Evolutionary conservation across 257 asterid species (phyloP).

Genomic region (Avicennia marina): DNA sequence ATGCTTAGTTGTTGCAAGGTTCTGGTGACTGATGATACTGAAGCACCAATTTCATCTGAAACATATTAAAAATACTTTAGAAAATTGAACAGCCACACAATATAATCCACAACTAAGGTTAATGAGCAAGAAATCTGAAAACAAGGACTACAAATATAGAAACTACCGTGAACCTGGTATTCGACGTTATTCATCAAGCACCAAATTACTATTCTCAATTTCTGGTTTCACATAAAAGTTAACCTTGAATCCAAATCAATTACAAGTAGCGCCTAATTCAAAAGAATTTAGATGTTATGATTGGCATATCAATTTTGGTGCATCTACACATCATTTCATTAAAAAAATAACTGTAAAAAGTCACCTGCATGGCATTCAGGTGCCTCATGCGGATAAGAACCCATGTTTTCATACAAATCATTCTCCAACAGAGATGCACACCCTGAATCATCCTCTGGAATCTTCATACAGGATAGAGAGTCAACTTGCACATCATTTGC

Average conservation of each 20-base stretch:
- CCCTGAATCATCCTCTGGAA: conserved; percentile 50
- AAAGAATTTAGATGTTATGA: too few relatives aligned
- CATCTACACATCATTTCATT: background rate
- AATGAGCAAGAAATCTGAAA: background rate
- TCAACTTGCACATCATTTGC: conserved; percentile 35
- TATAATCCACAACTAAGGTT: conserved; percentile 3
- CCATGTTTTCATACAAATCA: conserved; percentile 42
- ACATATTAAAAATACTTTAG: conserved; percentile 6
- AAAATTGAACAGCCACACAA: conserved; percentile 3
- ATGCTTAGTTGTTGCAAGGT: conserved; percentile 62
- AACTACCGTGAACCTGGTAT: conserved; percentile 14
- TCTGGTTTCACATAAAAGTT: too few relatives aligned
- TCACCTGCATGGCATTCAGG: conserved; percentile 50
- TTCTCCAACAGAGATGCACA: conserved; percentile 49
- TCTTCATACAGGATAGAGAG: conserved; percentile 41
- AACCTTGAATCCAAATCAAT: too few relatives aligned
- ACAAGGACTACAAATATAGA: conserved; percentile 2
- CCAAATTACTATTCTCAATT: background rate
- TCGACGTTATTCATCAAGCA: background rate
- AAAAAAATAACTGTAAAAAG: conserved; percentile 8
- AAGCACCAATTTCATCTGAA: conserved; percentile 52
- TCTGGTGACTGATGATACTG: conserved; percentile 60
- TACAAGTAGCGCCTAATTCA: background rate
- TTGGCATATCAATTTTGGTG: too few relatives aligned
- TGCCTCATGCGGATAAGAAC: conserved; percentile 47